Percentiles rank a stretch among this genome's conserved stretches.
phyloP scores from a whole-genome alignment of 192 early-diverging fungal genomes.

The Anaeromyces robustus region DNA sequence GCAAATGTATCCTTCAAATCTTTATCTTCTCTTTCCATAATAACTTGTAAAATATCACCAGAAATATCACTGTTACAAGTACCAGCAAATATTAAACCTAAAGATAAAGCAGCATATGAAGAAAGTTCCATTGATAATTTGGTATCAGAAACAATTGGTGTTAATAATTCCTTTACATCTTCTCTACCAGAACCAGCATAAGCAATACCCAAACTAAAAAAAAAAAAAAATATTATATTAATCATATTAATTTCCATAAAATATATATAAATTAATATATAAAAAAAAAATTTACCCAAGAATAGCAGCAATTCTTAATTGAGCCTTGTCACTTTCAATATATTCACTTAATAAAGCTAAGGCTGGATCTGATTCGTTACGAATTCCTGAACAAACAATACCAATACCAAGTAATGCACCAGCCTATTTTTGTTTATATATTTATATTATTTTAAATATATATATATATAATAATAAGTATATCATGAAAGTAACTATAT shows the following conservation, averaged over 20 bases:
- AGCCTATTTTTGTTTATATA: slow-evolving; percentile 25
- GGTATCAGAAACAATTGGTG: slow-evolving; percentile 68
- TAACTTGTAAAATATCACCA: slow-evolving; percentile 74
- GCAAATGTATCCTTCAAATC: slow-evolving; percentile 76
- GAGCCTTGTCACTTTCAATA: slow-evolving; percentile 38
- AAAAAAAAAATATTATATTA: neutral
- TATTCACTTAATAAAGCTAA: slow-evolving; percentile 76
- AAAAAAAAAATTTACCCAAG: slow-evolving; percentile 34
- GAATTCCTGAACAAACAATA: slow-evolving; percentile 74
- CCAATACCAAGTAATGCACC: slow-evolving; percentile 91
- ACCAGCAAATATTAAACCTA: slow-evolving; percentile 88
- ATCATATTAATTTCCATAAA: too few relatives aligned
- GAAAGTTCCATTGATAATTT: slow-evolving; percentile 73
- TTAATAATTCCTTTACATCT: slow-evolving; percentile 65
- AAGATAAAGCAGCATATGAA: slow-evolving; percentile 70
- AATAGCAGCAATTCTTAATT: slow-evolving; percentile 63
- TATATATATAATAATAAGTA: too few relatives aligned
- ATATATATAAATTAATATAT: neutral
- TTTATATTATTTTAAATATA: too few relatives aligned
- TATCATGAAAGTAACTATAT: too few relatives aligned
- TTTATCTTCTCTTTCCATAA: slow-evolving; percentile 84
- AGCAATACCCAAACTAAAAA: slow-evolving; percentile 82
- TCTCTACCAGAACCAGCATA: slow-evolving; percentile 81
- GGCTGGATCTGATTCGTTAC: slow-evolving; percentile 82
- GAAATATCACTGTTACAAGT: slow-evolving; percentile 79